These are phyloP conservation scores for Cyberlindnera samutprakarnensis DNA, from an alignment of 805 yeast genomes.

Conservation along the genomic window DNA sequence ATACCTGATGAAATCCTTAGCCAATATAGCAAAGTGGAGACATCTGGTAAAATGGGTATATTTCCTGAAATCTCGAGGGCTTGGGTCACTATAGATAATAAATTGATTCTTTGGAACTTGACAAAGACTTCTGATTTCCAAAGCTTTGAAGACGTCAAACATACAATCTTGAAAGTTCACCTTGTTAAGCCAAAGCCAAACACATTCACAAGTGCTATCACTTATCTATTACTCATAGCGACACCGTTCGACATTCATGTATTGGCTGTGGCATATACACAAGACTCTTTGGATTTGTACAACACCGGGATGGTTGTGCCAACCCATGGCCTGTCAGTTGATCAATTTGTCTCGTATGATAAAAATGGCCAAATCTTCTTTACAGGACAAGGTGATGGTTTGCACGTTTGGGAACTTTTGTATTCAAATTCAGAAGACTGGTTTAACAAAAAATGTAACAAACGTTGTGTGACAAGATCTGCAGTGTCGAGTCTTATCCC, in stretches of 20 bases:
- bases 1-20: conserved; percentile 78
- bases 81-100: conserved; percentile 81
- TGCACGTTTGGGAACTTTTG: conserved; percentile 78
- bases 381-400: conserved; percentile 71
- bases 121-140: conserved; percentile 56
- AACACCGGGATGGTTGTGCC: conserved; percentile 81
- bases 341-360: conserved; percentile 50
- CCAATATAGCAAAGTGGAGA: conserved; percentile 60
- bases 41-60: conserved; percentile 71
- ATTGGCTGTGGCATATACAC: conserved; percentile 56
- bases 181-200: conserved; percentile 76
- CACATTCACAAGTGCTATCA: conserved; percentile 73
- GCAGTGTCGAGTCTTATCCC: conserved; percentile 45
- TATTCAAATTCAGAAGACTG: conserved; percentile 81
- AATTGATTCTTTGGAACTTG: conserved; percentile 80
- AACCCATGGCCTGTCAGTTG: conserved; percentile 68
- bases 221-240: conserved; percentile 64
- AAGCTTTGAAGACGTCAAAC: conserved; percentile 75
- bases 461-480: conserved; percentile 73
- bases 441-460: conserved; percentile 77
- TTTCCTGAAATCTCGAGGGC: conserved; percentile 74
- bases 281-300: conserved; percentile 55
- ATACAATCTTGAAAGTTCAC: conserved; percentile 68
- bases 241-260: conserved; percentile 76
- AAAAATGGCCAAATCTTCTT: conserved; percentile 76